Percentiles rank a stretch among this genome's conserved stretches.
phyloP scores from a whole-genome alignment of 306 rosid species.

The Quercus alba region DNA sequence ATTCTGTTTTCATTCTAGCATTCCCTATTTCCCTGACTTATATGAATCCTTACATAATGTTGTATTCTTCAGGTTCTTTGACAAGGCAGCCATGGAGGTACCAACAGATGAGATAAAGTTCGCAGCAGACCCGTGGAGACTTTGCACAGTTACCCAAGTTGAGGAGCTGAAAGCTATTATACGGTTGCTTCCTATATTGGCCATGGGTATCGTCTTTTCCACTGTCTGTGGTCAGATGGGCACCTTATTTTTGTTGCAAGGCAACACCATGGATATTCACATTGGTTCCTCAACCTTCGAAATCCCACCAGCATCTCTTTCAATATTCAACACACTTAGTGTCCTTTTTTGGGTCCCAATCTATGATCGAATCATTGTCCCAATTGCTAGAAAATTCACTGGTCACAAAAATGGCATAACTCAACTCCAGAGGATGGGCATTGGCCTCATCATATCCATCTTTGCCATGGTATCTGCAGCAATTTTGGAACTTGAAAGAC shows the following conservation, averaged over 20 bases:
- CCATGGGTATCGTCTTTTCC: constrained; percentile 68
- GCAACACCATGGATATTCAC: constrained; percentile 49
- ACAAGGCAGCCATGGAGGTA: constrained; percentile 77
- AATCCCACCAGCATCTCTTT: constrained; percentile 73
- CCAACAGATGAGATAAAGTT: constrained; percentile 34
- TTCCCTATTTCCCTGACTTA: neutral
- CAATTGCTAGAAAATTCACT: constrained; percentile 38
- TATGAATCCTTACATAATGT: neutral
- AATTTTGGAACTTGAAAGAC: constrained; percentile 38
- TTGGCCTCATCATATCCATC: constrained; percentile 48
- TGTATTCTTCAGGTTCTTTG: constrained; percentile 59
- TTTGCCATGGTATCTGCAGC: constrained; percentile 43
- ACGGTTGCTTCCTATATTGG: constrained; percentile 86
- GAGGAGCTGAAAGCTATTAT: constrained; percentile 83
- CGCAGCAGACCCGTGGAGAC: constrained; percentile 61
- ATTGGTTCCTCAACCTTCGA: constrained; percentile 43
- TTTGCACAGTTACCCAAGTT: constrained; percentile 88
- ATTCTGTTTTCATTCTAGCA: neutral
- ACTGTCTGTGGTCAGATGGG: constrained; percentile 78
- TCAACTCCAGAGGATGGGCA: constrained; percentile 55
- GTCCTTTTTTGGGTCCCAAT: constrained; percentile 90
- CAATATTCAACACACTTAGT: constrained; percentile 70
- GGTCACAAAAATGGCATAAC: constrained; percentile 50
- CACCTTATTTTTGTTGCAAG: constrained; percentile 75
- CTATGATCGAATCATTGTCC: constrained; percentile 59